Conservation (phyloP, 2,329 filamentous ascomycete genomes). For the Microsporum canis region DNA sequence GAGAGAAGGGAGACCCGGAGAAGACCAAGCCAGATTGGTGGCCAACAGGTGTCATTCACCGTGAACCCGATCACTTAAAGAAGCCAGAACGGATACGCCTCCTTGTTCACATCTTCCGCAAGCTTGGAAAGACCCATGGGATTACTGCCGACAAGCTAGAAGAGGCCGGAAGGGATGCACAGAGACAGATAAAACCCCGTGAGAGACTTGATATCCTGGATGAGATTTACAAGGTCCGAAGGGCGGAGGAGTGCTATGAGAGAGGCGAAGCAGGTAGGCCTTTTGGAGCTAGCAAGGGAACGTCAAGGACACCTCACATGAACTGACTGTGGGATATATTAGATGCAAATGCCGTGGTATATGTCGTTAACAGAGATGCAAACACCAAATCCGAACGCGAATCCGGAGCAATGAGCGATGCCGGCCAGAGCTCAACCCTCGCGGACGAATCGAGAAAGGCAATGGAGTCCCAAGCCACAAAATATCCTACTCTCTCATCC, state of each 20-base stretch:
- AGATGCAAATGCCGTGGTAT: slow-evolving; percentile 29
- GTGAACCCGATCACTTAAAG: slow-evolving; percentile 39
- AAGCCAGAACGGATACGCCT: slow-evolving; percentile 34
- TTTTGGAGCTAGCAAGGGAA: too few species aligned
- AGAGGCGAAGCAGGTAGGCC: slow-evolving; percentile 31
- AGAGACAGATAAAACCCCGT: slow-evolving; percentile 25
- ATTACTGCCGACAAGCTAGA: slow-evolving; percentile 31
- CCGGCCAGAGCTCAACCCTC: not conserved
- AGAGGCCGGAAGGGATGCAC: slow-evolving; percentile 30
- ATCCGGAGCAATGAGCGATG: slow-evolving; percentile 8
- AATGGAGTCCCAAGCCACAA: not conserved
- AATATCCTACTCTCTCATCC: not conserved
- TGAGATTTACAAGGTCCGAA: slow-evolving; percentile 24
- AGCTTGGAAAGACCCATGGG: slow-evolving; percentile 22
- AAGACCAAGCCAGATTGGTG: slow-evolving; percentile 29
- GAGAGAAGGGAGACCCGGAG: slow-evolving; percentile 32
- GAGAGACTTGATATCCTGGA: slow-evolving; percentile 29
- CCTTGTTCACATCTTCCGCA: slow-evolving; percentile 32
- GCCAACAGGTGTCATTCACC: slow-evolving; percentile 31
- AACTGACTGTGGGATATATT: not conserved
- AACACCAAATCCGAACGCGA: slow-evolving; percentile 11
- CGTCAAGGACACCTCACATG: not conserved
- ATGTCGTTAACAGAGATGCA: slow-evolving; percentile 29
- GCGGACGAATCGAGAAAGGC: not conserved
- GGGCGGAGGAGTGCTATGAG: slow-evolving; percentile 32